phyloP scores from a whole-genome alignment of 768 basidiomycete genomes.

The Leccinum disarticulatum region DNA sequence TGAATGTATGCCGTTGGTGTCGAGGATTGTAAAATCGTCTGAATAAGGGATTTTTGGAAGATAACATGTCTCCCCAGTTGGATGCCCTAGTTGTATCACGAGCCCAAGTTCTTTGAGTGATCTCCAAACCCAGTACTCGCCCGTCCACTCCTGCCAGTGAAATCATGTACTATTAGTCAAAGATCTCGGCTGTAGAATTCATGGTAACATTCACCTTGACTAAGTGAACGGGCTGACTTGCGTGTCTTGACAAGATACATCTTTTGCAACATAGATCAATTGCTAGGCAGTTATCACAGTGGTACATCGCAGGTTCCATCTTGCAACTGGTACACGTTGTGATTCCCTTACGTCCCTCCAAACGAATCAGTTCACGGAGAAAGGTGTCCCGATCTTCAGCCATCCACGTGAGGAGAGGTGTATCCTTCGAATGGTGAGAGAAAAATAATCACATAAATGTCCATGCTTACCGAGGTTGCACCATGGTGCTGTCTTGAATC shows the following conservation, averaged over 20 bases:
- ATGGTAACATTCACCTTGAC: not conserved
- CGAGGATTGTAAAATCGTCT: not conserved
- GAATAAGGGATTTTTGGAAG: not conserved
- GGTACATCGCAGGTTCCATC: not conserved
- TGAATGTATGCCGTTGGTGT: not conserved
- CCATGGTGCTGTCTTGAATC: too few species aligned
- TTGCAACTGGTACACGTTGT: not conserved
- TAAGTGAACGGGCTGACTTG: not conserved
- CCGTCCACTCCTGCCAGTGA: not conserved
- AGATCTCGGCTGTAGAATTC: too few species aligned
- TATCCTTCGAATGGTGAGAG: not conserved
- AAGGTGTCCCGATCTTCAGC: not conserved
- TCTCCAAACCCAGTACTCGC: not conserved
- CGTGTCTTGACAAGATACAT: not conserved
- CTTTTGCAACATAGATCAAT: not conserved
- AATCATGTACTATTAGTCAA: too few species aligned
- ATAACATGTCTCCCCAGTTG: not conserved
- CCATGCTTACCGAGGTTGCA: too few species aligned
- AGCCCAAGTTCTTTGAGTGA: slow-evolving; percentile 1
- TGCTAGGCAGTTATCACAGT: not conserved
- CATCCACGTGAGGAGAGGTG: not conserved
- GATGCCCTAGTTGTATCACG: not conserved
- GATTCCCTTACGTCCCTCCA: not conserved
- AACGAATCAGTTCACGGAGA: not conserved
- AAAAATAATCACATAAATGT: too few species aligned